phyloP scores from a whole-genome alignment of 1,284 basidiomycete species.

The Tremellales sp. region DNA sequence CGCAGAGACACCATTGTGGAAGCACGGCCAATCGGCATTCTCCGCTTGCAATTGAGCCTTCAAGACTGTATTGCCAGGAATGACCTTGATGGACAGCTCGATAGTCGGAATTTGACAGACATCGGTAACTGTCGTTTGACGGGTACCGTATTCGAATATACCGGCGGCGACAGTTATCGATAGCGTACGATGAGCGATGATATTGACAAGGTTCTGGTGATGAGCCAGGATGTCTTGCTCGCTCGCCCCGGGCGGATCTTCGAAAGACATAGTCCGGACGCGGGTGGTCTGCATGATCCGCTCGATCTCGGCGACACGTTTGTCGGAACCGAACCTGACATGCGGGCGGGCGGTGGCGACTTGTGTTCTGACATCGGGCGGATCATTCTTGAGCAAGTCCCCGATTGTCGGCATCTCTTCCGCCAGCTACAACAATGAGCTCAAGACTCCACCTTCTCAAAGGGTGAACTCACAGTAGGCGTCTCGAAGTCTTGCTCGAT shows the following conservation, averaged over 20 bases:
- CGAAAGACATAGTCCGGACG: constrained; percentile 61
- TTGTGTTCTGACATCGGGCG: constrained; percentile 1
- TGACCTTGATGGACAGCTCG: constrained; percentile 69
- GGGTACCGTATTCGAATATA: constrained; percentile 71
- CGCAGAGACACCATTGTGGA: constrained; percentile 94
- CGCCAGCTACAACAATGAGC: too few species aligned
- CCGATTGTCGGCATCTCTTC: constrained; percentile 18
- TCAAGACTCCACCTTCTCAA: too few species aligned
- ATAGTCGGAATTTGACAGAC: constrained; percentile 74
- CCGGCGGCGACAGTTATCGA: constrained; percentile 80
- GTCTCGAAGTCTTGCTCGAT: not conserved
- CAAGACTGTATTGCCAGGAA: constrained; percentile 52
- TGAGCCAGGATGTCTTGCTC: constrained; percentile 51
- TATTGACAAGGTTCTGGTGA: constrained; percentile 70
- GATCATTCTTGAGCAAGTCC: constrained; percentile 12
- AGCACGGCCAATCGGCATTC: constrained; percentile 83
- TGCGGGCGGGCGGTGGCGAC: constrained; percentile 49
- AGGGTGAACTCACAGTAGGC: constrained; percentile 12
- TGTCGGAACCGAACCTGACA: constrained; percentile 80
- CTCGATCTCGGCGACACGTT: constrained; percentile 77
- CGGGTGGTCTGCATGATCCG: constrained; percentile 77
- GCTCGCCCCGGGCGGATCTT: constrained; percentile 61
- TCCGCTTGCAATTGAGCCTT: constrained; percentile 60
- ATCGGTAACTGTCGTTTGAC: constrained; percentile 65
- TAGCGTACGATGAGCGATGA: constrained; percentile 76